Percentiles rank a stretch among this genome's conserved stretches.
Conservation (phyloP, 768 basidiomycete genomes). For the Crepidotus variabilis region DNA sequence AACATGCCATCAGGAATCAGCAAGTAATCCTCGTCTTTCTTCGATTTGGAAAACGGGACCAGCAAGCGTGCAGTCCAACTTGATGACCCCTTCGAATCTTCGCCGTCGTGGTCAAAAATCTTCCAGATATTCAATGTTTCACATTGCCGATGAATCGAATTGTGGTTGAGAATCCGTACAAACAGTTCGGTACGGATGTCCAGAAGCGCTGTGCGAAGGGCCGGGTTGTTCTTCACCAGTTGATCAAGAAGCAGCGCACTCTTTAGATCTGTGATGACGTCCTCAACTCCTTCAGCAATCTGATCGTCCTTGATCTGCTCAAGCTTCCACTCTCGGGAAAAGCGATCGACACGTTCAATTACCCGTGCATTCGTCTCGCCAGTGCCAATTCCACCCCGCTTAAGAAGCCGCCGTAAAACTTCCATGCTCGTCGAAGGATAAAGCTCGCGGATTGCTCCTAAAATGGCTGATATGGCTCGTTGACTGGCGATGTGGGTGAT, state of each 20-base stretch:
- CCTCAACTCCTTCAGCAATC: background rate
- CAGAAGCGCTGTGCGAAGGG: background rate
- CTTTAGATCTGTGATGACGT: background rate
- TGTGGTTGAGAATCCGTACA: slow-evolving; percentile 2
- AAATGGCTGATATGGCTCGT: background rate
- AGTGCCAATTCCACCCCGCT: background rate
- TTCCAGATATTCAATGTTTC: background rate
- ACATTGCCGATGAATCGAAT: background rate
- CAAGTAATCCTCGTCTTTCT: slow-evolving; percentile 1
- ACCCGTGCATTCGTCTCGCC: background rate
- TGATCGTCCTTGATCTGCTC: background rate
- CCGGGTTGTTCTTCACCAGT: slow-evolving; percentile 2
- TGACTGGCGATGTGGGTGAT: background rate
- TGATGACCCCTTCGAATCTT: background rate
- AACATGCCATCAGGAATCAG: background rate
- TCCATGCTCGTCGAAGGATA: slow-evolving; percentile 4
- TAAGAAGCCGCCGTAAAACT: background rate
- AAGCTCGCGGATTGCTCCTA: background rate
- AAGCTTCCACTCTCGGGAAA: background rate
- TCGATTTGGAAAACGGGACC: background rate
- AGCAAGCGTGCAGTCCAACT: background rate
- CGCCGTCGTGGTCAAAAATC: background rate
- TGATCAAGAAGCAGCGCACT: background rate
- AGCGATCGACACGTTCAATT: background rate
- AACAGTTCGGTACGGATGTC: slow-evolving; percentile 2